These are phyloP conservation scores for Boletellus ananas DNA, from an alignment of 768 basidiomycete species.

Conservation along the genomic window DNA sequence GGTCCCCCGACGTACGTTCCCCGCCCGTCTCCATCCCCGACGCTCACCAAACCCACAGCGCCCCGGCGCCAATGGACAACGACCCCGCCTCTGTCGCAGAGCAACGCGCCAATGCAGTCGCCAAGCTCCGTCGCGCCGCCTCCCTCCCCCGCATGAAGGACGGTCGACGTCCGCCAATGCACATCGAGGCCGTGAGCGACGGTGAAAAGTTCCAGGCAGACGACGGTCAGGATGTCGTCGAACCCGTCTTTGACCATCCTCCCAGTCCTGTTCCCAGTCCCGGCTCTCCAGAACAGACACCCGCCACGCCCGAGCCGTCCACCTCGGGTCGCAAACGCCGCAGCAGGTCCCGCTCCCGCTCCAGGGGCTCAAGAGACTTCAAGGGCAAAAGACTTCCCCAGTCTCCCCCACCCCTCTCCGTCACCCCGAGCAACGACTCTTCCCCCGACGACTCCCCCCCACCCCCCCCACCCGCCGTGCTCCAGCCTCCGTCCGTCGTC, in stretches of 20 bases:
- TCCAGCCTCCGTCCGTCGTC: conserved; percentile 32
- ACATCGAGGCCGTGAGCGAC: conserved; percentile 76
- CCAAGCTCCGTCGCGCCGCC: conserved; percentile 87
- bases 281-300: conserved; percentile 26
- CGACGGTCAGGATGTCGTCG: conserved; percentile 26
- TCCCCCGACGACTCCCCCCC: conserved; percentile 58
- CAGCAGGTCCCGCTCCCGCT: conserved; percentile 62
- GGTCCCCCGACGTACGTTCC: conserved; percentile 11
- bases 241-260: conserved; percentile 4
- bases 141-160: conserved; percentile 91
- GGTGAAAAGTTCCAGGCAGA: conserved; percentile 57
- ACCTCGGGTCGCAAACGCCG: conserved; percentile 53
- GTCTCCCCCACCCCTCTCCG: conserved; percentile 42
- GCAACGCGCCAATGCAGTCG: conserved; percentile 83
- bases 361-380: conserved; percentile 65
- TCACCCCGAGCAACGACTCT: conserved; percentile 57
- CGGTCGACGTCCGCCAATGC: conserved; percentile 84
- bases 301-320: conserved; percentile 41
- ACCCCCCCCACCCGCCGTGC: conserved; percentile 24
- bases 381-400: conserved; percentile 57
- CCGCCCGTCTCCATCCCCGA: not conserved
- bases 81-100: conserved; percentile 53
- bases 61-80: conserved; percentile 27
- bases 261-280: conserved; percentile 22
- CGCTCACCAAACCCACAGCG: conserved; percentile 4